Conservation (phyloP, 140 eudicot species). For the Erigeron philadelphicus region DNA sequence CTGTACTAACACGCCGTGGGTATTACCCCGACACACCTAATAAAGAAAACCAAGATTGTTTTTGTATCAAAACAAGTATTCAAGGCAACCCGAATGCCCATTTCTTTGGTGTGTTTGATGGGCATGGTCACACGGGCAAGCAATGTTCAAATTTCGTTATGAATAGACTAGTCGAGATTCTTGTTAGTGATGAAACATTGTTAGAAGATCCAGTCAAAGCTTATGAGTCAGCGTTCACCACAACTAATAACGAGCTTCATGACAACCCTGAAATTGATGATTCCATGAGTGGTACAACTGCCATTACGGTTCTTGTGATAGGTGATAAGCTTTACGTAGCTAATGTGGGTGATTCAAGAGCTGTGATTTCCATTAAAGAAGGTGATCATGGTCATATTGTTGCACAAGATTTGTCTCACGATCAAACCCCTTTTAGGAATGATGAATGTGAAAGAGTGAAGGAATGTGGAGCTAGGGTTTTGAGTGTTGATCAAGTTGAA, state of each 20-base stretch:
- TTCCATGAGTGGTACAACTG: slow-evolving; percentile 97
- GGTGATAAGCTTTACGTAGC: slow-evolving; percentile 84
- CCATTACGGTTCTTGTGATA: slow-evolving; percentile 75
- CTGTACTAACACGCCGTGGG: slow-evolving; percentile 67
- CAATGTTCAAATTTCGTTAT: slow-evolving; percentile 69
- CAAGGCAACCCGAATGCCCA: slow-evolving; percentile 83
- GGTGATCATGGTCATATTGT: slow-evolving; percentile 37
- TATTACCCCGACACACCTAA: slow-evolving; percentile 80
- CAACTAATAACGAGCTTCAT: slow-evolving; percentile 66
- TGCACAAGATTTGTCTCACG: slow-evolving; percentile 78
- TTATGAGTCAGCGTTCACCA: slow-evolving; percentile 55
- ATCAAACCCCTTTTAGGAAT: slow-evolving; percentile 85
- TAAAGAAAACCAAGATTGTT: slow-evolving; percentile 89
- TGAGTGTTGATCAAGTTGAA: slow-evolving; percentile 98
- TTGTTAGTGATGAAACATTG: slow-evolving; percentile 46
- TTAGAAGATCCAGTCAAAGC: slow-evolving; percentile 65
- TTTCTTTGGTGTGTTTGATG: slow-evolving; percentile 98
- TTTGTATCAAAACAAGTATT: slow-evolving; percentile 50
- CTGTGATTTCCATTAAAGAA: slow-evolving; percentile 65
- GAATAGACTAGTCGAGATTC: slow-evolving; percentile 53
- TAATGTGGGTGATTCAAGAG: slow-evolving; percentile 94
- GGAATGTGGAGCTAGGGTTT: slow-evolving; percentile 83
- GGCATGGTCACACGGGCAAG: slow-evolving; percentile 76
- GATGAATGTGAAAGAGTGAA: slow-evolving; percentile 94
- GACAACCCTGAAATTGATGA: slow-evolving; percentile 62